phyloP scores from a whole-genome alignment of 257 asterid species.

The Solanum pennellii region DNA sequence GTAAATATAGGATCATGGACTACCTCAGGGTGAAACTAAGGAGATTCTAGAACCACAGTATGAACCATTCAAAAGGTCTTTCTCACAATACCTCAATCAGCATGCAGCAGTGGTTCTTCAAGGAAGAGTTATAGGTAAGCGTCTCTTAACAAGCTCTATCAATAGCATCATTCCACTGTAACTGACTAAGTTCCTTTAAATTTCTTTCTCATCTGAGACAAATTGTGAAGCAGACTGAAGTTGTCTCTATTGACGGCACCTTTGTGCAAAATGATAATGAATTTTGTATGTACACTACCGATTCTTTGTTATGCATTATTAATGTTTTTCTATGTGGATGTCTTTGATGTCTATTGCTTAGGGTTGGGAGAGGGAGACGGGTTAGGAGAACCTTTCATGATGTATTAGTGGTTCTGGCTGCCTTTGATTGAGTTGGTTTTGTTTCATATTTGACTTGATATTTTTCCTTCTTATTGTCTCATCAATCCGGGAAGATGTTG shows the following conservation, averaged over 20 bases:
- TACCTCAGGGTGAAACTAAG: conserved; percentile 46
- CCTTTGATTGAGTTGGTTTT: not conserved
- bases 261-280: not conserved
- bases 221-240: not conserved
- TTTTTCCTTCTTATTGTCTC: conserved; percentile 10
- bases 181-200: not conserved
- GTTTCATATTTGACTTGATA: not conserved
- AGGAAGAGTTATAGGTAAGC: conserved; percentile 85
- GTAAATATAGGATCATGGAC: conserved; percentile 73
- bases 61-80: conserved; percentile 75
- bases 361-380: not conserved
- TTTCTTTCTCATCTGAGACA: not conserved
- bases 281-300: not conserved
- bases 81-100: conserved; percentile 81
- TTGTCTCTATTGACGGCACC: not conserved
- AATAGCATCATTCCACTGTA: not conserved
- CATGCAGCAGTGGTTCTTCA: conserved; percentile 97
- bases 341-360: not conserved
- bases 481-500: conserved; percentile 47
- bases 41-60: conserved; percentile 67
- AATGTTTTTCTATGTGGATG: not conserved
- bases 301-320: not conserved
- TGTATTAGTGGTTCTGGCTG: not conserved
- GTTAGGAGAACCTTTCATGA: not conserved
- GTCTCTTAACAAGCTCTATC: not conserved